Evolutionary conservation across 768 basidiomycete genomes (phyloP).

Genomic region (Favolaschia claudopus): DNA sequence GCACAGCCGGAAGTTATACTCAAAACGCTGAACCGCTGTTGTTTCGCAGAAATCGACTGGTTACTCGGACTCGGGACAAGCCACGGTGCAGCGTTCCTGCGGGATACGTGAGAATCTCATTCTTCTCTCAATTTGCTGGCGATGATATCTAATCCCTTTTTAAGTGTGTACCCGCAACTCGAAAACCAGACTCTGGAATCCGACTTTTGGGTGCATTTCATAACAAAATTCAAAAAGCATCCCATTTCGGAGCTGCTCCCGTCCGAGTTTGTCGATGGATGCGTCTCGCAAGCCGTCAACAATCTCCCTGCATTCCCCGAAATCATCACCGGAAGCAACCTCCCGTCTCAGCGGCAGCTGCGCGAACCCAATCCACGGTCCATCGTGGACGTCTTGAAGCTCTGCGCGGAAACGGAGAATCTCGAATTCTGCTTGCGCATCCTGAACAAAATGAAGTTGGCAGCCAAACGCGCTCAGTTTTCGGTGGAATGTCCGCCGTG

Average conservation of each 20-base stretch:
- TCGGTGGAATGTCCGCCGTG: not conserved
- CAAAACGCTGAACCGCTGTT: not conserved
- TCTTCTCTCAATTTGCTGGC: no score
- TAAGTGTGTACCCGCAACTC: not conserved
- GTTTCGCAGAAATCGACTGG: conserved; percentile 2
- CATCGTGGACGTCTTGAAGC: conserved; percentile 1
- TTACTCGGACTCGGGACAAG: not conserved
- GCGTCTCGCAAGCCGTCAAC: not conserved
- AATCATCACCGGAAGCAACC: not conserved
- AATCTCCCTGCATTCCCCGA: conserved; percentile 5
- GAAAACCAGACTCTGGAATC: not conserved
- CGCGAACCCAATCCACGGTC: not conserved
- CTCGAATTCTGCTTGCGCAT: not conserved
- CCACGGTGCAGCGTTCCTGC: not conserved
- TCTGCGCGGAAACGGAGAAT: not conserved
- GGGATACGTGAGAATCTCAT: not conserved
- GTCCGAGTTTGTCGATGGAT: not conserved
- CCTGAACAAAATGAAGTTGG: not conserved
- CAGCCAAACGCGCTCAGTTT: not conserved
- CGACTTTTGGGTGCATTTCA: conserved; percentile 6
- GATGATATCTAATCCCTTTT: not conserved
- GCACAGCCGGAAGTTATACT: not conserved
- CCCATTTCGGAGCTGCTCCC: not conserved
- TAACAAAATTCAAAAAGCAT: not conserved
- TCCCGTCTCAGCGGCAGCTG: no score